These are phyloP conservation scores for Didymella lethalis DNA, from an alignment of 2,329 filamentous ascomycete species.

Conservation along the genomic window DNA sequence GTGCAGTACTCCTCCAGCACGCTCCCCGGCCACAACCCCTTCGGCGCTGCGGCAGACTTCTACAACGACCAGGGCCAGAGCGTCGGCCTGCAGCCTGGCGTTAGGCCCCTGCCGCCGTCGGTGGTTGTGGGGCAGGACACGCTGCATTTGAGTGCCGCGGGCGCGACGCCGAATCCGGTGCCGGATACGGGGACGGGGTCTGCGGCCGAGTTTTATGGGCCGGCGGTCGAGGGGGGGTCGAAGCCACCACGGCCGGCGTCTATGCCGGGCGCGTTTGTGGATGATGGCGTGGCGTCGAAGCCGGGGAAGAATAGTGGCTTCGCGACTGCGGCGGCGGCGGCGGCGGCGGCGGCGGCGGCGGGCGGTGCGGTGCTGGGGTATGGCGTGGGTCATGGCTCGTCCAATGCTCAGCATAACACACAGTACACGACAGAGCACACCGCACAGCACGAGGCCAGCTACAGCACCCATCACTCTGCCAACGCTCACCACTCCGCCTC, in stretches of 20 bases:
- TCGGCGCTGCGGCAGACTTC: slow-evolving; percentile 67
- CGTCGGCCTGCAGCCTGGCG: slow-evolving; percentile 66
- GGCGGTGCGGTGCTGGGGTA: slow-evolving; percentile 55
- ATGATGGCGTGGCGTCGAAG: slow-evolving; percentile 41
- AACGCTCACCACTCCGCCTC: slow-evolving; percentile 39
- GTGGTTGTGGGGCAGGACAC: slow-evolving; percentile 63
- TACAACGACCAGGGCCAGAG: slow-evolving; percentile 70
- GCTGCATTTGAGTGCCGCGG: slow-evolving; percentile 64
- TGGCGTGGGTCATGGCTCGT: slow-evolving; percentile 48
- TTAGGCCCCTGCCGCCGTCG: slow-evolving; percentile 61
- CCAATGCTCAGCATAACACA: slow-evolving; percentile 34
- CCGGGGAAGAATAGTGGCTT: slow-evolving; percentile 42
- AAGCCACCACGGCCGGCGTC: slow-evolving; percentile 48
- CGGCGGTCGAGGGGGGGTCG: slow-evolving; percentile 30
- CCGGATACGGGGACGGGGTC: slow-evolving; percentile 67
- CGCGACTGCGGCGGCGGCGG: slow-evolving; percentile 36
- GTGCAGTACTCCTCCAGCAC: slow-evolving; percentile 56
- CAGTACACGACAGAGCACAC: slow-evolving; percentile 29
- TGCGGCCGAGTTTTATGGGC: slow-evolving; percentile 64
- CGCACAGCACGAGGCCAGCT: slow-evolving; percentile 35
- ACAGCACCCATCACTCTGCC: slow-evolving; percentile 23
- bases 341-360: slow-evolving; percentile 39
- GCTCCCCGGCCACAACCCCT: slow-evolving; percentile 51
- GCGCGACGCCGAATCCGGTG: slow-evolving; percentile 60
- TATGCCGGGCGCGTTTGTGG: slow-evolving; percentile 50